Evolutionary conservation across 495 filamentous ascomycete genomes (phyloP).

Genomic region (Penicillium coffeae): DNA sequence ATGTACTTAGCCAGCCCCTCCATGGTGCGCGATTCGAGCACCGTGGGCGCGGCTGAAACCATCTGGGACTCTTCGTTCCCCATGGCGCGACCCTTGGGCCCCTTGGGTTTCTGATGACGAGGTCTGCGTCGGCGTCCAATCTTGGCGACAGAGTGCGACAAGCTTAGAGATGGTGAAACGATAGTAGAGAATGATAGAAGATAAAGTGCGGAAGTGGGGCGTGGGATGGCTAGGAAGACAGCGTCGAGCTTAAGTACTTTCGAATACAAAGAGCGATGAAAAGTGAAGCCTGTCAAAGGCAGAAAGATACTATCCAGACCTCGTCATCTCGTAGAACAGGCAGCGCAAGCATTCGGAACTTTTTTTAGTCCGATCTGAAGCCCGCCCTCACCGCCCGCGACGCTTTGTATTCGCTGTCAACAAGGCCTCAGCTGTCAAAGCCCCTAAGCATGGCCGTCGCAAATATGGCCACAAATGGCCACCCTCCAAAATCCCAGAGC

Average conservation of each 20-base stretch:
- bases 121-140: constrained; percentile 37
- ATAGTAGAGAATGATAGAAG: not conserved
- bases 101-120: constrained; percentile 16
- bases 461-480: constrained; percentile 25
- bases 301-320: not conserved
- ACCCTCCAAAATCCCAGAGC: constrained; percentile 14
- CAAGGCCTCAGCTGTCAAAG: not conserved
- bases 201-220: not conserved
- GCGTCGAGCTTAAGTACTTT: too few relatives aligned
- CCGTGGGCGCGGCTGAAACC: constrained; percentile 58
- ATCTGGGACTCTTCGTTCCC: constrained; percentile 64
- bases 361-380: not conserved
- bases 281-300: too few relatives aligned
- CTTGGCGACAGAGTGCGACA: constrained; percentile 7
- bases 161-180: not conserved
- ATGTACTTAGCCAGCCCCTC: constrained; percentile 73
- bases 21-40: constrained; percentile 62
- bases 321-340: not conserved
- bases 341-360: not conserved
- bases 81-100: constrained; percentile 47
- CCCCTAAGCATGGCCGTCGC: constrained; percentile 17
- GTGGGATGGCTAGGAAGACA: not conserved
- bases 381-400: constrained; percentile 2
- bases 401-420: not conserved
- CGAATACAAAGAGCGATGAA: too few relatives aligned